Conservation (phyloP, 768 basidiomycete genomes). For the Tricholoma matsutake region DNA sequence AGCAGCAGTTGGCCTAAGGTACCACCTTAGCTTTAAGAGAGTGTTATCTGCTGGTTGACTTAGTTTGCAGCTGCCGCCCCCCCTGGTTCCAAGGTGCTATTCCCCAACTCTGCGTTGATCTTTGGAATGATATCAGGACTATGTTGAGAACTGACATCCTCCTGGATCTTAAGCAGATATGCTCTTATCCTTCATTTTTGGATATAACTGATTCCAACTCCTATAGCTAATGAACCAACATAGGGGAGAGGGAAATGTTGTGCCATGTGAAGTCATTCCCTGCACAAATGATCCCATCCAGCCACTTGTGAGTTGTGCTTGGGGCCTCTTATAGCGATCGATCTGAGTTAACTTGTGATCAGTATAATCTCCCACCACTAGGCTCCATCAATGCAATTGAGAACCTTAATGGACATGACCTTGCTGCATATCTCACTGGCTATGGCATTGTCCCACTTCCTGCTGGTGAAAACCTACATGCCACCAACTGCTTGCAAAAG, state of each 20-base stretch:
- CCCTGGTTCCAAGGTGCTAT: neutral
- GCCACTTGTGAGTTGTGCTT: constrained; percentile 3
- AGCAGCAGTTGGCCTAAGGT: neutral
- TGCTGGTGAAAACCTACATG: neutral
- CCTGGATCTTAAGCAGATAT: neutral
- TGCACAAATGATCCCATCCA: constrained; percentile 1
- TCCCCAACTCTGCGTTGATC: neutral
- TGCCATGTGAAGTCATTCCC: neutral
- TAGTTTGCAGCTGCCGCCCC: neutral
- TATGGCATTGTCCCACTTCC: neutral
- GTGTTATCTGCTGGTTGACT: neutral
- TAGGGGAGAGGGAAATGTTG: neutral
- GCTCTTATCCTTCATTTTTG: neutral
- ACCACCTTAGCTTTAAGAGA: neutral
- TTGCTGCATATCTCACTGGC: neutral
- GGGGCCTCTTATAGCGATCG: no score
- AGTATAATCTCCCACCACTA: no score
- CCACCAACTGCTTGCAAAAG: neutral
- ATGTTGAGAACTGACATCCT: neutral
- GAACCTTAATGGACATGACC: neutral
- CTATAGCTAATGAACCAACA: neutral
- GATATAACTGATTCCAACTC: neutral
- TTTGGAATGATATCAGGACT: neutral
- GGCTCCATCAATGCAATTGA: neutral
- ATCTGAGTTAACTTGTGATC: no score